These are phyloP conservation scores for Fusarium sp. DNA, from an alignment of 2,329 filamentous ascomycete species.

Conservation along the genomic window DNA sequence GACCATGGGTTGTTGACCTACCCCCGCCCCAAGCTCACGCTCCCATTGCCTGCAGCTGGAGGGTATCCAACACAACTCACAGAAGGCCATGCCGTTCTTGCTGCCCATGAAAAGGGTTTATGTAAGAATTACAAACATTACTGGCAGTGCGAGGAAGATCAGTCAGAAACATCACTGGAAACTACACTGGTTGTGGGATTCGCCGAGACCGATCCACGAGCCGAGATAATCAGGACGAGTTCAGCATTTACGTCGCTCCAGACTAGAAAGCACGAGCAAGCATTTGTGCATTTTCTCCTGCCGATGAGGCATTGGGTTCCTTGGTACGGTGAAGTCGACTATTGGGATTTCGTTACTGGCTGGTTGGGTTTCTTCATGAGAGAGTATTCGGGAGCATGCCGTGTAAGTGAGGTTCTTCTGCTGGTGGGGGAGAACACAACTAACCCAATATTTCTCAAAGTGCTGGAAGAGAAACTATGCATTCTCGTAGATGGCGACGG, in stretches of 20 bases:
- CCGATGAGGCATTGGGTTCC: not conserved
- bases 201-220: slow-evolving; percentile 2
- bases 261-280: not conserved
- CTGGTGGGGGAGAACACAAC: slow-evolving; percentile 17
- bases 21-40: not conserved
- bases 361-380: not conserved
- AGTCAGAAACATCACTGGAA: not conserved
- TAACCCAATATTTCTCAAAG: not conserved
- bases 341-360: not conserved
- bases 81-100: slow-evolving; percentile 7
- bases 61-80: not conserved
- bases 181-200: not conserved
- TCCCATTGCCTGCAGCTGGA: not conserved
- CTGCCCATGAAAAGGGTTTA: not conserved
- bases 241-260: not conserved
- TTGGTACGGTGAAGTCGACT: not conserved
- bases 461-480: not conserved
- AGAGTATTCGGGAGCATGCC: not conserved
- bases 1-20: not conserved
- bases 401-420: not conserved
- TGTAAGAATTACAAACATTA: slow-evolving; percentile 5
- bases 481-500: not conserved
- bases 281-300: not conserved
- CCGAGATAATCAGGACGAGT: not conserved
- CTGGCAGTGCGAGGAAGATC: not conserved